Evolutionary conservation across 2,329 filamentous ascomycete species (phyloP), one percentile per base, ranked within the genome.

Genomic region (Paecilomyces variotii): DNA sequence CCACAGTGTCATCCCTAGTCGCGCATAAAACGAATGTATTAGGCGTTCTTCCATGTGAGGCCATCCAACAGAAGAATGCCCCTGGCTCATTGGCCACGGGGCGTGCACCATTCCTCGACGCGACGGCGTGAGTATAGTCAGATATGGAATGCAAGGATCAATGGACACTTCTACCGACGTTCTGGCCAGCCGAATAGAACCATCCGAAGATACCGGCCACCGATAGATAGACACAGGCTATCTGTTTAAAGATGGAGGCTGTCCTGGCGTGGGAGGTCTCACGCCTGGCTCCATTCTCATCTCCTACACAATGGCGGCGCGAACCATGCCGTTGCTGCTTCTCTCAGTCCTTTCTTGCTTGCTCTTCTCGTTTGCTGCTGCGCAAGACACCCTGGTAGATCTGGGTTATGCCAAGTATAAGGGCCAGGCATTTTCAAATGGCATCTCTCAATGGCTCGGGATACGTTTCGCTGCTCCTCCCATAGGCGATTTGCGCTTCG

Each of bases 401-500:
- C 77, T 92, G 25, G 80, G 79, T 2, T 92, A 91, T 68, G 81
- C 86, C 30, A 81, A 78, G 27, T 91, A 91, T 67, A 72, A 79
- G 55, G 89, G 89, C 7, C 72, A 76, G 3, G 67, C 76, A 1
- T 75, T 81, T 1, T 64, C 72, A 0, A 82, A 83, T 64, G 87
- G 85, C 0, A 75, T 91, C 54, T 84, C 82, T 2, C 80, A 87
- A 70, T 93, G 88, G 87, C 79, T 90, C 6, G 89, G 88, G 1
- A 84, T 94, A 62, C 83, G 88, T 51, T 94, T 85, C 75, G 89
- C 89, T 1, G 85, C 87, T 4, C 78, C 88, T 12, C 89, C 89
- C 0, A 58, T 88, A 1, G 87, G 85, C 1, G 65, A 82, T 4
- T 69, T 89, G 60, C 81, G 90, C 24, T 93, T 91, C 67, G 77